Evolutionary conservation across 164 flowering plant species (phyloP), one percentile per base, ranked within the genome.

Genomic region (Magnolia sinica): DNA sequence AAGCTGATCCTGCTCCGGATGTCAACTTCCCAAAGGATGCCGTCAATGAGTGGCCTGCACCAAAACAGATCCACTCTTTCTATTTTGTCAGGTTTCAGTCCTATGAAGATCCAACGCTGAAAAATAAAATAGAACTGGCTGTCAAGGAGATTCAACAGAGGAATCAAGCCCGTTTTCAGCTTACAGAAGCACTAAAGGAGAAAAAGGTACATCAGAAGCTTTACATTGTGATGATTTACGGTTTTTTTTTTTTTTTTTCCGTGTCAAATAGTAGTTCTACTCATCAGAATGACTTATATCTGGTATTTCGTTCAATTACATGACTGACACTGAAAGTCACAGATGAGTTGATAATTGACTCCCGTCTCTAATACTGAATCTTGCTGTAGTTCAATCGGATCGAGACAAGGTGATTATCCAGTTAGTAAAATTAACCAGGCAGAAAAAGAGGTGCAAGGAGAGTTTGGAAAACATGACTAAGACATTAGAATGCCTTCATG

Each of bases 31-130:
- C 95, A 0, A 90, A 86, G 83, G 88, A 95, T 87, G 96, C 85
- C 6, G 90, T 80, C 75, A 94, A 91, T 74, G 96, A 92, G 71
- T 95, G 99, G 98, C 96, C 99, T 66, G 92, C 78, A n/a, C 86
- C 87, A 13, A 87, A 80, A 81, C 85, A 88, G 86, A 84, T 87
- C 45, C 90, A 93, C 80, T 61, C 78, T 1, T 94, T 91, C 70
- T 90, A 87, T 80, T 83, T 91, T 76, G 87, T 88, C 23, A 90
- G 80, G 84, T 79, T 81, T 73, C 88, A 93, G 19, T 22, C 86
- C 1, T 87, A 77, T 71, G 97, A 96, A 20, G 98, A 94, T 76
- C 92, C 93, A 16, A 88, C 85, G 73, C 85, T 94, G 72, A 94
- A 86, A 80, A 81, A 85, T 52, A 89, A 92, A 81, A 59, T 89